Evolutionary conservation across 1,139 yeast species (phyloP).

Genomic region (Sugiyamaella castrensis): DNA sequence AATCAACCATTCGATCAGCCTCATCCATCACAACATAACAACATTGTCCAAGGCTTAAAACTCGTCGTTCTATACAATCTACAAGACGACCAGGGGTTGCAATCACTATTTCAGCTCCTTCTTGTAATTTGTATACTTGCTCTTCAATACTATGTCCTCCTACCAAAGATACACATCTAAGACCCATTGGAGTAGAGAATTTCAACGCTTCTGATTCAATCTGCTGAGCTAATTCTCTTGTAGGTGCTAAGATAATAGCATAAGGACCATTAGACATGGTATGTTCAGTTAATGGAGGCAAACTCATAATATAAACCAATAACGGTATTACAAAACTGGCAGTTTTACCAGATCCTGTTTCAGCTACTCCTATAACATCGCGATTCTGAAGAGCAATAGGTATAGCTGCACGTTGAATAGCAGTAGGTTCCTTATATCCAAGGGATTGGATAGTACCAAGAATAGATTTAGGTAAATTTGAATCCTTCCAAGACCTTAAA

Average conservation of each 20-base stretch:
- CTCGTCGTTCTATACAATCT: constrained; percentile 70
- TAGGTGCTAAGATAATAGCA: constrained; percentile 77
- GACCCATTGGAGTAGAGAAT: constrained; percentile 45
- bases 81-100: constrained; percentile 93
- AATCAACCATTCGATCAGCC: constrained; percentile 91
- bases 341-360: constrained; percentile 96
- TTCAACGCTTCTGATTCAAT: constrained; percentile 64
- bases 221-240: constrained; percentile 90
- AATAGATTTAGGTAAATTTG: constrained; percentile 48
- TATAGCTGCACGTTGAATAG: constrained; percentile 84
- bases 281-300: constrained; percentile 42
- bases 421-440: constrained; percentile 67
- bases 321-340: constrained; percentile 78
- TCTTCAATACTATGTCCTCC: constrained; percentile 90
- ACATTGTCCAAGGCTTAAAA: constrained; percentile 59
- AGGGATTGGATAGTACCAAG: constrained; percentile 41
- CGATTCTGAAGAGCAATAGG: constrained; percentile 61
- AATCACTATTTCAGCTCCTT: constrained; percentile 77
- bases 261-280: constrained; percentile 57
- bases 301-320: constrained; percentile 52
- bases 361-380: constrained; percentile 89
- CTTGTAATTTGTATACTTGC: constrained; percentile 55
- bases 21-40: constrained; percentile 80
- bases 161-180: constrained; percentile 64
- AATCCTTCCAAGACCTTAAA: constrained; percentile 69